Evolutionary conservation across 129 eudicot genomes (phyloP), one percentile per base, ranked within the genome.

Genomic region (Dittrichia graveolens): DNA sequence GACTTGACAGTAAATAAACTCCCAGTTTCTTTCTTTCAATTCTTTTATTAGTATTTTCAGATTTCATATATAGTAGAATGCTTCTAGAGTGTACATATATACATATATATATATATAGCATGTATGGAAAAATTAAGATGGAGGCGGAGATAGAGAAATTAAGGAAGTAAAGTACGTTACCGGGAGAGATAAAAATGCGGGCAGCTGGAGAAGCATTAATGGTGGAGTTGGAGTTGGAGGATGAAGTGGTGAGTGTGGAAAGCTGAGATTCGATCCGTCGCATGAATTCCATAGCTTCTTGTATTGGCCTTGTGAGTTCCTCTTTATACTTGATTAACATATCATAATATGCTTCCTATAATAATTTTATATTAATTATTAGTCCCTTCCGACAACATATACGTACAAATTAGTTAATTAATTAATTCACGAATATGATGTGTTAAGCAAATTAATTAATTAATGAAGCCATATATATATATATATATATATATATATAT

Each of bases 241-340:
- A 67, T 5, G 84, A 73, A 68, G 68, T 75, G 2, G 69, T 75
- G 9, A 93, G 84, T 58, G 89, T 80, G 40, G 87, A 89, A 5
- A 93, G 95, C 69, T 93, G 98, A 34, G 92, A 44, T 75, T 93
- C 98, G 13, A 93, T 87, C 63, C 90, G 54, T 15, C 84, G 83
- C 98, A 93, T 93, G 88, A 87, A 93, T 65, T 93, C 98, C 95
- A 83, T 89, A 47, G 98, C 98, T 78, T 93, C 98, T 80, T 89
- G 92, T 15, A 93, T 69, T 34, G 98, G 98, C 69, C 95, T 85
- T 46, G 92, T 85, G 31, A 93, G 75, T 80, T 93, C 98, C 78
- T 93, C 96, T 19, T 92, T 74, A 64, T 93, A 93, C 80, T 93
- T 93, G 65, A 85, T 93, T 78, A 93, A 75, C 96, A 93, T 93